A percentile compares a stretch with the other conserved stretches of the same genome.
Conservation (phyloP, 768 basidiomycete genomes). For the Rickenella mellea region DNA sequence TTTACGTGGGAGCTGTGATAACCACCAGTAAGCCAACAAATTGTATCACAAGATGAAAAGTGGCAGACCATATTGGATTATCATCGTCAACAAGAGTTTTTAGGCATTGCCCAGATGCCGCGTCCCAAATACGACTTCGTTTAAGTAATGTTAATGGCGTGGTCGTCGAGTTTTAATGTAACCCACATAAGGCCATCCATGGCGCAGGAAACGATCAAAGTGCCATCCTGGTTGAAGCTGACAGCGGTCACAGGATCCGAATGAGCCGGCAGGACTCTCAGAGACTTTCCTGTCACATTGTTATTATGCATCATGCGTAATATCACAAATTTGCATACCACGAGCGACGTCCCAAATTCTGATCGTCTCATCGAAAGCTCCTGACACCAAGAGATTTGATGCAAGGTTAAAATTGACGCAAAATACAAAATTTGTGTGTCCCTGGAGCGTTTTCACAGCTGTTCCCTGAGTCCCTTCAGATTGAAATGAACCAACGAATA, state of each 20-base stretch:
- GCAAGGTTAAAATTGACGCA: constrained; percentile 88
- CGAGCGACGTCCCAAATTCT: constrained; percentile 93
- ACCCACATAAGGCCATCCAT: constrained; percentile 96
- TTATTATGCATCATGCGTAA: not conserved
- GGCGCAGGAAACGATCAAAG: constrained; percentile 86
- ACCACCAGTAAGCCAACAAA: constrained; percentile 5
- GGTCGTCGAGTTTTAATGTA: not conserved
- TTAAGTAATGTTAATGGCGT: constrained; percentile 2
- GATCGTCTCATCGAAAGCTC: constrained; percentile 93
- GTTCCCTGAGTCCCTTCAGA: constrained; percentile 31
- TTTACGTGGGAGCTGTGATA: constrained; percentile 65
- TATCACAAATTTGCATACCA: constrained; percentile 35
- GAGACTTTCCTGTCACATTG: constrained; percentile 50
- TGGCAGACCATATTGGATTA: constrained; percentile 76
- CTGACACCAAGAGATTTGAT: constrained; percentile 85
- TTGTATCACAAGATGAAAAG: constrained; percentile 1
- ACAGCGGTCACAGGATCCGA: constrained; percentile 96
- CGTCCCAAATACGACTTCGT: constrained; percentile 90
- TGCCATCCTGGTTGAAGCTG: constrained; percentile 90
- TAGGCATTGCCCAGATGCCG: constrained; percentile 92
- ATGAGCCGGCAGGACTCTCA: constrained; percentile 89
- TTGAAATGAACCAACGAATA: constrained; percentile 5
- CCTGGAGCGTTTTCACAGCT: constrained; percentile 56
- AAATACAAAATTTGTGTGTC: constrained; percentile 92
- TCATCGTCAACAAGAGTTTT: constrained; percentile 96